Evolutionary conservation across 2,329 filamentous ascomycete species (phyloP).

Genomic region (Ciborinia camelliae): DNA sequence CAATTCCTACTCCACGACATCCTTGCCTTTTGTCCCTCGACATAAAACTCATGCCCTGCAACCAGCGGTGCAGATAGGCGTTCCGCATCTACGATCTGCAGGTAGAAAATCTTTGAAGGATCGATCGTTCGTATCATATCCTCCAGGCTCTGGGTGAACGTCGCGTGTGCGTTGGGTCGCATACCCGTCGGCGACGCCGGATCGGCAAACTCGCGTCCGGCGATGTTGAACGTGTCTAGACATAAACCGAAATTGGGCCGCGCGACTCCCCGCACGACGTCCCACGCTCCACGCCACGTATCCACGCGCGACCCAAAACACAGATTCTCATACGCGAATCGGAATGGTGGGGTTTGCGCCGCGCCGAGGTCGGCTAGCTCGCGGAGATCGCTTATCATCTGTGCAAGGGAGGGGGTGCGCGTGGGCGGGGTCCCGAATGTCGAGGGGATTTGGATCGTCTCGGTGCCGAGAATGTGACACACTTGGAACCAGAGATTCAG

Average conservation of each 20-base stretch:
- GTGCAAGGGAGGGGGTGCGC: constrained; percentile 48
- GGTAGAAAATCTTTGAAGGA: constrained; percentile 57
- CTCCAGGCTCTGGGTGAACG: constrained; percentile 42
- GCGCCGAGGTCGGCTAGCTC: constrained; percentile 66
- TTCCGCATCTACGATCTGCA: constrained; percentile 75
- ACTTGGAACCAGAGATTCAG: constrained; percentile 68
- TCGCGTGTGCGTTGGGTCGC: constrained; percentile 37
- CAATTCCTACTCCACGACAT: constrained; percentile 82
- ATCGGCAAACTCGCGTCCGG: constrained; percentile 68
- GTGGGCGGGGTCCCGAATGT: constrained; percentile 48
- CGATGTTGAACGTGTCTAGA: constrained; percentile 76
- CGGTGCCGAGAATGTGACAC: constrained; percentile 61
- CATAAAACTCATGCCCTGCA: constrained; percentile 55
- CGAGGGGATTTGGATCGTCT: constrained; percentile 71
- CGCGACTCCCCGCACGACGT: constrained; percentile 62
- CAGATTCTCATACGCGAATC: constrained; percentile 71
- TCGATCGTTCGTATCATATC: constrained; percentile 30
- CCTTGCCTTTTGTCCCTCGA: constrained; percentile 53
- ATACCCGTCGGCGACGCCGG: constrained; percentile 46
- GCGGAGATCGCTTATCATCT: constrained; percentile 60
- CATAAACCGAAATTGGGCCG: constrained; percentile 72
- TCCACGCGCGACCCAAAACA: constrained; percentile 69
- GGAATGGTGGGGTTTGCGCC: constrained; percentile 51
- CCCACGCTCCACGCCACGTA: constrained; percentile 70
- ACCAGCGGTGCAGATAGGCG: constrained; percentile 55